phyloP scores from a whole-genome alignment of 2,329 filamentous ascomycete species.

The Beauveria pseudobassiana region DNA sequence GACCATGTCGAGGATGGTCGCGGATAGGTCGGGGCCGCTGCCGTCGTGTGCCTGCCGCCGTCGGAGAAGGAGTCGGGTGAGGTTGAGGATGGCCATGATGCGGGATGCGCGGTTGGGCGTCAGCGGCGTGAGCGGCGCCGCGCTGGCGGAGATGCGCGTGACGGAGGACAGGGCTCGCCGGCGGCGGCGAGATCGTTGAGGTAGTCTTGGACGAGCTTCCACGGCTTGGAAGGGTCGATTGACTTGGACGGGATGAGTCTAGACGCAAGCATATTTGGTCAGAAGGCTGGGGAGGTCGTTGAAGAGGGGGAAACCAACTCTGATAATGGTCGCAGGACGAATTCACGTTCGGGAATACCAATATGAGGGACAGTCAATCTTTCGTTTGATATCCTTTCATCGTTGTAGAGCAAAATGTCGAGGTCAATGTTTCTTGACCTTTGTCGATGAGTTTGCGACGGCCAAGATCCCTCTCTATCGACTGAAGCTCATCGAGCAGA shows the following conservation, averaged over 20 bases:
- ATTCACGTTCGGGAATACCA: conserved; percentile 83
- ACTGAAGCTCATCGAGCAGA: conserved; percentile 73
- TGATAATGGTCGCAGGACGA: conserved; percentile 80
- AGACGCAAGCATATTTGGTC: neutral
- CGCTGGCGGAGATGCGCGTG: conserved; percentile 43
- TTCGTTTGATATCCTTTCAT: conserved; percentile 56
- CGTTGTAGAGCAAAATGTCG: conserved; percentile 79
- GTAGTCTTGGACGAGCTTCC: conserved; percentile 54
- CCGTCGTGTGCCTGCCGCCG: conserved; percentile 54
- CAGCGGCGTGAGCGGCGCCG: conserved; percentile 50
- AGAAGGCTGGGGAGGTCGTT: neutral
- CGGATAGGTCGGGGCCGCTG: conserved; percentile 42
- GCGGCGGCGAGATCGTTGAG: conserved; percentile 48
- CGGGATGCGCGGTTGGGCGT: conserved; percentile 56
- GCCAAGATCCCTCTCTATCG: conserved; percentile 73
- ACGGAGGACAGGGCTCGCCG: conserved; percentile 48
- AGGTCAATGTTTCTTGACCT: conserved; percentile 88
- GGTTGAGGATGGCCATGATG: conserved; percentile 90
- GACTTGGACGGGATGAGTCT: conserved; percentile 50
- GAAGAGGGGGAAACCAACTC: conserved; percentile 45
- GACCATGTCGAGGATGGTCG: conserved; percentile 56
- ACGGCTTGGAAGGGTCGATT: conserved; percentile 45
- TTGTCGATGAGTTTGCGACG: conserved; percentile 84
- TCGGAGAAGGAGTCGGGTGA: conserved; percentile 98
- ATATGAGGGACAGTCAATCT: conserved; percentile 79